phyloP scores from a whole-genome alignment of 108 stramenopile species.

The Skeletonema potamos region DNA sequence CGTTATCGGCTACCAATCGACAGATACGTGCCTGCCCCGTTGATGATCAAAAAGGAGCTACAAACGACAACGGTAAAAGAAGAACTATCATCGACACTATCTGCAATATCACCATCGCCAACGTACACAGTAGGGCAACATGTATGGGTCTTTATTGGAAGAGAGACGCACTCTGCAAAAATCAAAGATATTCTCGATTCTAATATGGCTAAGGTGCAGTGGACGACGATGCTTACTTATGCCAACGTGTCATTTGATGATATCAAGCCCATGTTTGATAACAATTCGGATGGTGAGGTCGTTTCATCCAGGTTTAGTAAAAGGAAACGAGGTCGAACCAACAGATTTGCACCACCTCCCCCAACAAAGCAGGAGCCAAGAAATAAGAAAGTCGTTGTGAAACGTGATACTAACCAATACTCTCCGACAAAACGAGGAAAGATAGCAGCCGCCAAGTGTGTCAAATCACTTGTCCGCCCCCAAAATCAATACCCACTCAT shows the following conservation, averaged over 20 bases:
- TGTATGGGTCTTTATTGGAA: conserved; percentile 18
- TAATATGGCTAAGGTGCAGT: conserved; percentile 9
- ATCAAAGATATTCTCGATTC: conserved; percentile 3
- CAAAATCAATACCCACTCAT: neutral
- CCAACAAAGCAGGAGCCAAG: neutral
- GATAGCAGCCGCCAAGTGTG: neutral
- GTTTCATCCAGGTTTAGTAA: neutral
- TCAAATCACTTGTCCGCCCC: neutral
- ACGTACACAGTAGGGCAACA: conserved; percentile 17
- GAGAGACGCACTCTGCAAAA: conserved; percentile 13
- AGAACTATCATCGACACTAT: neutral
- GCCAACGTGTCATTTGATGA: neutral
- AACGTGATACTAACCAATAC: neutral
- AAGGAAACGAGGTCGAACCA: conserved; percentile 1
- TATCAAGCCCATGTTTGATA: conserved; percentile 7
- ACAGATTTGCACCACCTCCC: conserved; percentile 6
- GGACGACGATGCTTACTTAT: neutral
- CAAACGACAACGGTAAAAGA: neutral
- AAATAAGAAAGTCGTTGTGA: neutral
- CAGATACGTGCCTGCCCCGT: neutral
- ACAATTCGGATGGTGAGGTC: neutral
- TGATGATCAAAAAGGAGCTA: neutral
- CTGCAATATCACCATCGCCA: neutral
- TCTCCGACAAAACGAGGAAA: neutral
- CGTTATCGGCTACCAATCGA: neutral